Base-by-base conservation (phyloP, 306 rosid genomes). In the Spatholobus suberectus region DNA sequence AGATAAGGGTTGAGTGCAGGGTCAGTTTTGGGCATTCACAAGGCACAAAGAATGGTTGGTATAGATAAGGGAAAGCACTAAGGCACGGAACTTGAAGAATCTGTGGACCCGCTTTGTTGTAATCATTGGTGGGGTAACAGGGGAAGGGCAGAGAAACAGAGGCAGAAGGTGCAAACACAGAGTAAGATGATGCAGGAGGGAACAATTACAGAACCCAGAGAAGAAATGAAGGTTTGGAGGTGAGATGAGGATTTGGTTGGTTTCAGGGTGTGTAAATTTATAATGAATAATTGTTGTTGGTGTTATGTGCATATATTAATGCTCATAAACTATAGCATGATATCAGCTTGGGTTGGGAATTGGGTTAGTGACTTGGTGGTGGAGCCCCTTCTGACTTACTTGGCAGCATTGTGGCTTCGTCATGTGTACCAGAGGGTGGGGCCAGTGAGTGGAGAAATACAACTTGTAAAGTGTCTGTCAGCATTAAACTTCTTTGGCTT, bases 71-170 rank as follows among this genome's bases (percentile, higher is more conserved):
- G 52, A n/a, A 41, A 58, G 72, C 55, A 85, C 23, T 7, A 47
- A 52, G 23, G 73, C 80, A 89, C 93, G 94, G 88, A 90, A 92
- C 86, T 90, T 87, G 91, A 90, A 90, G 89, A 76, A 87, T 90
- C 90, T 70, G 46, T 77, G 89, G 81, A 91, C 74, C 62, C 59
- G 69, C 46, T 41, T 89, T 38, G 83, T n/a, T 18, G 76, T 58
- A 78, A 20, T 37, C 86, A 88, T 91, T 87, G 81, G 87, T 26
- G 83, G 41, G 83, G 32, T 37, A 38, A 65, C 24, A 75, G 27
- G 58, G 51, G 78, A 81, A 38, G n/a, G 18, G 0, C 10, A 44
- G 5, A 14, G 13, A 32, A 1, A 66, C n/a, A 26, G 18, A 59
- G 6, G 27, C 18, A 26, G 73, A 37, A 58, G 59, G 32, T 49